Evolutionary conservation across 768 basidiomycete genomes (phyloP).

Genomic region (Hericium coralloides): DNA sequence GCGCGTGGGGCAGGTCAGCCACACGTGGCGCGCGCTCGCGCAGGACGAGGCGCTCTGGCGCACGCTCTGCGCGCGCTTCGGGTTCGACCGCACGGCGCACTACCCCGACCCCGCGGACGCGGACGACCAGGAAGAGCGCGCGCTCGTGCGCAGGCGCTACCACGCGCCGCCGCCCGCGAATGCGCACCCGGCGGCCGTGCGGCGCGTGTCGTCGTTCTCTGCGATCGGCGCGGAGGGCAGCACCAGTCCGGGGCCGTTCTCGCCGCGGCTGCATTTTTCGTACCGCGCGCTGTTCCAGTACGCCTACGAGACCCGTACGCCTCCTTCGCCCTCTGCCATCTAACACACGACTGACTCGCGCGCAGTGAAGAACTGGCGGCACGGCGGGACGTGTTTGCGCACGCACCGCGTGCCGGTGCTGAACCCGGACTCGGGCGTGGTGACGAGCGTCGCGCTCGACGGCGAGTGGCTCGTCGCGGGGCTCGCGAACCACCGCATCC

Average conservation of each 20-base stretch:
- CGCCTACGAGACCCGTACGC: conserved; percentile 11
- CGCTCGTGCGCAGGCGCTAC: neutral
- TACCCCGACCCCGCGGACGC: neutral
- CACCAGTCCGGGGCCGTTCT: neutral
- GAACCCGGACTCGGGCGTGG: conserved; percentile 49
- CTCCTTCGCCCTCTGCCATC: neutral
- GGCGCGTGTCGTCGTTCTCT: neutral
- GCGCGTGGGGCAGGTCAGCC: conserved; percentile 10
- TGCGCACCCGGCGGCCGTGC: neutral
- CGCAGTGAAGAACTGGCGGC: conserved; percentile 16
- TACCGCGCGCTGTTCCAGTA: conserved; percentile 9
- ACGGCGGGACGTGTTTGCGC: conserved; percentile 11
- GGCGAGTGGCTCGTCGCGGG: conserved; percentile 80
- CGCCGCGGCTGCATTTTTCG: neutral
- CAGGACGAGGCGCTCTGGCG: conserved; percentile 12
- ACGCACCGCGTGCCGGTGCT: conserved; percentile 15
- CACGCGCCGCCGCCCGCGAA: neutral
- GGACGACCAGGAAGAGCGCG: neutral
- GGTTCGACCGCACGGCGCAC: conserved; percentile 5
- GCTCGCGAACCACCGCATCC: conserved; percentile 77
- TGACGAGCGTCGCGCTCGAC: conserved; percentile 85
- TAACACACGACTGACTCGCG: neutral
- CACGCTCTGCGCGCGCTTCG: conserved; percentile 3
- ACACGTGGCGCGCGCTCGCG: conserved; percentile 11
- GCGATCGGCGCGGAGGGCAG: too few relatives aligned